A percentile compares a stretch with the other conserved stretches of the same genome.
phyloP scores from a whole-genome alignment of 1,284 basidiomycete genomes.

The Gomphus bonarii region DNA sequence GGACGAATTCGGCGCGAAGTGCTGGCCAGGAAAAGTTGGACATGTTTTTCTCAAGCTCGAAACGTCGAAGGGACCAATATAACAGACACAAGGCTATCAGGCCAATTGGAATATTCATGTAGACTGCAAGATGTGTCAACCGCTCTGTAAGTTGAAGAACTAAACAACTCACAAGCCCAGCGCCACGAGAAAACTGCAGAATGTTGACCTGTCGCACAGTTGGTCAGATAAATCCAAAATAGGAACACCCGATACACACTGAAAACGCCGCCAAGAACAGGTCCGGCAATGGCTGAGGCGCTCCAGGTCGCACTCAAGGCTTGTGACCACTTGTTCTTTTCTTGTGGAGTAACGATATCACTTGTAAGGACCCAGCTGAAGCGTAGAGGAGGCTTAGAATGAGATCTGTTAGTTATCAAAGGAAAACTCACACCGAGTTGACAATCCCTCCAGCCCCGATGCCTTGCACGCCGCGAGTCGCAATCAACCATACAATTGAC shows the following conservation, averaged over 20 bases:
- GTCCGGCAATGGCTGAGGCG: constrained; percentile 66
- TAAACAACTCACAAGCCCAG: constrained; percentile 60
- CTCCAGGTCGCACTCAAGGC: constrained; percentile 75
- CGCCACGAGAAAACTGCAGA: constrained; percentile 45
- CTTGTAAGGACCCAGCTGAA: constrained; percentile 62
- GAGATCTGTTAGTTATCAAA: not conserved
- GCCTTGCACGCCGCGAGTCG: constrained; percentile 50
- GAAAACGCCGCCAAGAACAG: constrained; percentile 67
- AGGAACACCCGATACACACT: constrained; percentile 34
- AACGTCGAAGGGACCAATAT: constrained; percentile 42
- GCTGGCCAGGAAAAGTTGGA: constrained; percentile 39
- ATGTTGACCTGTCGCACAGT: constrained; percentile 14
- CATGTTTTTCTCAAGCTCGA: constrained; percentile 32
- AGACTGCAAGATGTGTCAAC: constrained; percentile 37
- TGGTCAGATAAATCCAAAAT: constrained; percentile 14
- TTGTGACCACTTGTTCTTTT: constrained; percentile 71
- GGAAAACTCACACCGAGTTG: constrained; percentile 37
- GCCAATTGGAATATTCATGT: constrained; percentile 70
- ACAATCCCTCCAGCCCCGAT: constrained; percentile 76
- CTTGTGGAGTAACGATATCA: constrained; percentile 59
- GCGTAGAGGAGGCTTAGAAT: not conserved
- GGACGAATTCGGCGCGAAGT: constrained; percentile 5
- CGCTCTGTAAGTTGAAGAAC: constrained; percentile 9
- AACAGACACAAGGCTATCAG: constrained; percentile 48
- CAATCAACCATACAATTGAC: constrained; percentile 50